Base-by-base conservation (phyloP, 108 stramenopile genomes). In the Schizochytrium sp. region DNA sequence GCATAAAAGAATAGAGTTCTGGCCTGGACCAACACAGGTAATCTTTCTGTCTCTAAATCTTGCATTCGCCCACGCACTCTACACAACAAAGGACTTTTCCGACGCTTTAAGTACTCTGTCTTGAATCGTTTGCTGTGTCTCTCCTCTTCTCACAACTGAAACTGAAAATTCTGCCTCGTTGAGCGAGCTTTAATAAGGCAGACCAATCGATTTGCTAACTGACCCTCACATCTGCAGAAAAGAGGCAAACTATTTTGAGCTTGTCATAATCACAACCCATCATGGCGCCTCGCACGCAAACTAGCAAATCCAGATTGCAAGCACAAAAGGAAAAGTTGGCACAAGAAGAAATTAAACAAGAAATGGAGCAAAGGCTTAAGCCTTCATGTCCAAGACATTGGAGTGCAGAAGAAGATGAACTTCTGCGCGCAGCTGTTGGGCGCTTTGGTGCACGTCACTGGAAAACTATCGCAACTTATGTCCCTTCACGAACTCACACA, bases 401-500 rank as follows among this genome's bases (percentile, higher is more conserved):
- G 90, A 90, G 72, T 13, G 56, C 72, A 40, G 88, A 90, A 17
- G 90, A 90, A 73, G 90, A 90, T 44, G 90, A 44, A 10, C 41
- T 90, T 1, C 87, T 90, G 2, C 19, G 28, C 61, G 42, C 40
- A 12, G 60, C 88, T 46, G 90, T 90, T 28, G 40, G n/a, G n/a
- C 47, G 53, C 50, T 55, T 55, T 42, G 76, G 76, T 28, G 50
- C 76, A n/a, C 47, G 53, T 10, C 76, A 83, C 53, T 83, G 76
- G 76, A 83, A 83, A 42, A 83, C 53, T 53, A 83, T 83, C 0
- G 76, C 76, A 40, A 53, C 47, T 38, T 83, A 83, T 53, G 76
- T 83, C 15, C 89, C 88, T 19, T 83, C 76, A 59, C 89, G 93
- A 42, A 93, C 92, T 10, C 92, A 93, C 76, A 91, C 91, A 0